Base-by-base conservation (phyloP, 805 yeast genomes). In the Candida pini region DNA sequence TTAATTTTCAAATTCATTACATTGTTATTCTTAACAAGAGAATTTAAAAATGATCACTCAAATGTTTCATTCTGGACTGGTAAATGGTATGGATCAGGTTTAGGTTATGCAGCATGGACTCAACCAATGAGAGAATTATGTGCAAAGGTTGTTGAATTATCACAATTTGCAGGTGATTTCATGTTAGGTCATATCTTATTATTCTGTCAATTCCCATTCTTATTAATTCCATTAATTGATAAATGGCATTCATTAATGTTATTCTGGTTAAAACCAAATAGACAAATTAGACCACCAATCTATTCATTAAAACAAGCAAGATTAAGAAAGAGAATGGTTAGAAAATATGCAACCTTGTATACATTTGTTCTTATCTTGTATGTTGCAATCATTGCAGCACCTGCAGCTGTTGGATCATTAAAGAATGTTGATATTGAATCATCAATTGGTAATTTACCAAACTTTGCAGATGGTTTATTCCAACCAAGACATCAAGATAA, bases 51-150 rank as follows among this genome's bases (percentile, higher is more conserved):
- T 53, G 97, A 90, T 65, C 86, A 81, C 57, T 71, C 97, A 24
- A 92, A 92, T 69, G 83, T 95, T 51, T 97, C 98, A 19, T 92
- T 95, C 94, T 92, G 99, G 99, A 85, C 96, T 39, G 99, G 99
- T 73, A 89, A 88, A 66, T 92, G 99, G 99, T 88, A 89, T 62
- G 92, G 95, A 40, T 71, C 85, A 41, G 92, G 95, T 56, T 66
- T 90, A 63, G 98, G 97, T 40, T 78, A 81, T 77, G 78, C 81
- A 74, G 96, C 97, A 15, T 76, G 84, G 72, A 81, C 97, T 22
- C 97, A 90, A 69, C 98, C 98, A 43, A 58, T 84, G 34, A 86
- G 99, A 73, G 99, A 92, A 69, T 86, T 86, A 56, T 73, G 78
- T 54, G 97, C 97, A 48, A 92, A 92, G 76, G 73, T 81, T 44